These are phyloP conservation scores for Colletotrichum falcatum DNA, from an alignment of 2,329 filamentous ascomycete species.

Conservation along the genomic window DNA sequence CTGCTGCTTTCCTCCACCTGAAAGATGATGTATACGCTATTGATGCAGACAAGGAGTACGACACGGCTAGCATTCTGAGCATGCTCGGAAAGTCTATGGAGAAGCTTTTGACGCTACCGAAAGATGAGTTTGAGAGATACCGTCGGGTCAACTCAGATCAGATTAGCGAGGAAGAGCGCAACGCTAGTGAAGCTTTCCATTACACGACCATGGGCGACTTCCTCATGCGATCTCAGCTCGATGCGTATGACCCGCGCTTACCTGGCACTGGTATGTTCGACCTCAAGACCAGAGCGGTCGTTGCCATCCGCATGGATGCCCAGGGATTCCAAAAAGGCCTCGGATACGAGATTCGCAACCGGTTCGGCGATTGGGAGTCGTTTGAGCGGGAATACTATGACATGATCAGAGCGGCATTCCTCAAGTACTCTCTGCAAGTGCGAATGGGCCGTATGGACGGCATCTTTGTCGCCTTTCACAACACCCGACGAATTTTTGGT, in stretches of 20 bases:
- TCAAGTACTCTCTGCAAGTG: conserved; percentile 97
- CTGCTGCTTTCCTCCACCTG: conserved; percentile 84
- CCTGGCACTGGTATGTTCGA: conserved; percentile 96
- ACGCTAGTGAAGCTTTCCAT: conserved; percentile 83
- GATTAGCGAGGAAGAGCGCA: conserved; percentile 77
- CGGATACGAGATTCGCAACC: conserved; percentile 86
- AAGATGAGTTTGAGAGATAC: conserved; percentile 87
- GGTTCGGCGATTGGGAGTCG: conserved; percentile 85
- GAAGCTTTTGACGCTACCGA: conserved; percentile 88
- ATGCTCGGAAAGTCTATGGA: conserved; percentile 97
- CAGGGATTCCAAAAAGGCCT: conserved; percentile 76
- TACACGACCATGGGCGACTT: conserved; percentile 90
- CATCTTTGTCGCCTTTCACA: conserved; percentile 97
- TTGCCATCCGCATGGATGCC: conserved; percentile 91
- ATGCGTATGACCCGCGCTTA: conserved; percentile 86
- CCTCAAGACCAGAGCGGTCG: conserved; percentile 92
- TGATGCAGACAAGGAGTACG: conserved; percentile 94
- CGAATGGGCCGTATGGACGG: conserved; percentile 99
- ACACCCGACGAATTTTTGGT: conserved; percentile 93
- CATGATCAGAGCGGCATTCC: conserved; percentile 92
- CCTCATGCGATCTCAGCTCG: conserved; percentile 93
- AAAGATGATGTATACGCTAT: conserved; percentile 92
- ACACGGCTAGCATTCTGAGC: conserved; percentile 85
- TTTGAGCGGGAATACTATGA: conserved; percentile 97
- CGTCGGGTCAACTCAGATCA: conserved; percentile 75